Evolutionary conservation across 768 basidiomycete species (phyloP).

Genomic region (Mycena floridula): DNA sequence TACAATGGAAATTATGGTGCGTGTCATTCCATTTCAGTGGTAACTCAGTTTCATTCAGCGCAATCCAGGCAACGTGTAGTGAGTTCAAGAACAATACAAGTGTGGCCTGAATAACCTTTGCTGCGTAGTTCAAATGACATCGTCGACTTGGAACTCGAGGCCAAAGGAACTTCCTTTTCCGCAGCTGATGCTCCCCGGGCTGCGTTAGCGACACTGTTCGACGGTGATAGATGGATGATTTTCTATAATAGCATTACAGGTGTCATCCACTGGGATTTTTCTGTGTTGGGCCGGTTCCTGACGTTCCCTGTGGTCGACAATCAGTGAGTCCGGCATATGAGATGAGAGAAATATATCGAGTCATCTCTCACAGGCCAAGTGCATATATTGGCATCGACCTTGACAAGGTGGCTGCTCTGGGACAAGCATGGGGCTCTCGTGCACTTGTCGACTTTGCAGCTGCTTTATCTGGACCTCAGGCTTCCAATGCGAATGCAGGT

Average conservation of each 20-base stretch:
- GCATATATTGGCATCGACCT: constrained; percentile 36
- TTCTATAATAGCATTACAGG: constrained; percentile 50
- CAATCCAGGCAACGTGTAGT: constrained; percentile 36
- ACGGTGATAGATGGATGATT: constrained; percentile 67
- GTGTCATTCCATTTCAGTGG: constrained; percentile 21
- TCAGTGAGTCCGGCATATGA: constrained; percentile 25
- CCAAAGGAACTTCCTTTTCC: constrained; percentile 53
- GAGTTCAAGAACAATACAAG: too few species aligned
- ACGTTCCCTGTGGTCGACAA: constrained; percentile 50
- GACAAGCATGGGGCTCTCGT: constrained; percentile 31
- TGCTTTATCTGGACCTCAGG: constrained; percentile 15
- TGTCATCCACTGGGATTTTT: constrained; percentile 68
- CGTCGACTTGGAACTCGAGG: constrained; percentile 54
- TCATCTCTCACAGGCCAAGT: constrained; percentile 25
- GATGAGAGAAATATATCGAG: neutral
- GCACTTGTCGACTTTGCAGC: constrained; percentile 19
- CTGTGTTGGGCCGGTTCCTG: constrained; percentile 59
- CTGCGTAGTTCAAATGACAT: constrained; percentile 49
- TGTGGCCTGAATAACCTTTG: too few species aligned
- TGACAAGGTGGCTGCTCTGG: constrained; percentile 31
- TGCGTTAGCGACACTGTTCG: constrained; percentile 51
- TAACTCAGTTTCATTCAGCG: neutral
- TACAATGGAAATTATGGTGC: constrained; percentile 74
- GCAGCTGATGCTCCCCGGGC: constrained; percentile 33
- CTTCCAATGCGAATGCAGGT: constrained; percentile 15